These are phyloP conservation scores for Aspergillus ellipticus DNA, from an alignment of 495 filamentous ascomycete species.

Conservation along the genomic window DNA sequence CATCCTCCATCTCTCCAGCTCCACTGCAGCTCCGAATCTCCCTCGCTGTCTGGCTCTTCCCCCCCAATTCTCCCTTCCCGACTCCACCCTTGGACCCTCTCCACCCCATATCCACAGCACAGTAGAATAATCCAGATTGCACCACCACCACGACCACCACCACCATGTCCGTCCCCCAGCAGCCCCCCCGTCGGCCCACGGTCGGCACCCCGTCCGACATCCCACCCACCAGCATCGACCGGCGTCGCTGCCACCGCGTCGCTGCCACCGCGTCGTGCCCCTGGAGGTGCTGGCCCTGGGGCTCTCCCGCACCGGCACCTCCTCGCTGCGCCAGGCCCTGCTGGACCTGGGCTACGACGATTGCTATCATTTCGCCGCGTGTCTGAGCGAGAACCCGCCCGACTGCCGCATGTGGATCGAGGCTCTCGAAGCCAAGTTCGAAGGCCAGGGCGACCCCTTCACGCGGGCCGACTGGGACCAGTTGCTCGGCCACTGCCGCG, in stretches of 20 bases:
- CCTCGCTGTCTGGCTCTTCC: no score
- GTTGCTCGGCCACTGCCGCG: conserved; percentile 42
- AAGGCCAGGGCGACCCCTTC: not conserved
- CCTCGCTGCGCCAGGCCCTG: conserved; percentile 23
- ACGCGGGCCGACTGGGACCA: conserved; percentile 43
- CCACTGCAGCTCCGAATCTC: no score
- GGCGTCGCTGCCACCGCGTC: not conserved
- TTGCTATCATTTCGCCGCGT: conserved; percentile 19
- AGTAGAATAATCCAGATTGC: no score
- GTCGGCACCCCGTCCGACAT: not conserved
- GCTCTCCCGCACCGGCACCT: conserved; percentile 27
- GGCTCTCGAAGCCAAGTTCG: not conserved
- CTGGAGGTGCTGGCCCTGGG: conserved; percentile 26
- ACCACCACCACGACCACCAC: no score
- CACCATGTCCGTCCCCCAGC: not conserved
- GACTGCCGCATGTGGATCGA: not conserved
- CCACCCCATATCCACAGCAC: no score
- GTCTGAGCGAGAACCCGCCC: not conserved
- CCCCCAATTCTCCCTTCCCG: no score
- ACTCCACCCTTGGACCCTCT: no score
- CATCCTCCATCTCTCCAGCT: no score
- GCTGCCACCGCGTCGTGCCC: no score
- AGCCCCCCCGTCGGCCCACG: not conserved
- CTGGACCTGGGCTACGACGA: conserved; percentile 24
- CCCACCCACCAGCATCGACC: not conserved